Evolutionary conservation across 164 flowering plant genomes (phyloP), one percentile per base, ranked within the genome.

Genomic region (Houttuynia cordata): DNA sequence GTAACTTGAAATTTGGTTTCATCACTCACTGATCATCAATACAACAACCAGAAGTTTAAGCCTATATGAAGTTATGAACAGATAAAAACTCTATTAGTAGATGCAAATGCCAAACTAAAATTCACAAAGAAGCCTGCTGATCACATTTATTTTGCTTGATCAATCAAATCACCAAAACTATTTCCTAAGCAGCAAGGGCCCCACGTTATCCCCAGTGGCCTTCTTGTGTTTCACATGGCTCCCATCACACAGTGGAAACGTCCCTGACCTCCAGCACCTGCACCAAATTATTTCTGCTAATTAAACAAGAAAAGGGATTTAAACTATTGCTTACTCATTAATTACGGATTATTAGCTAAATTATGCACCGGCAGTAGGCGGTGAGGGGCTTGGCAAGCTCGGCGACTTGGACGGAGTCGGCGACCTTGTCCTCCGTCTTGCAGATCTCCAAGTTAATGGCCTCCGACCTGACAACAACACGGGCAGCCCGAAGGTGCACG

Each of bases 261-360:
- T 88, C 60, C 83, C 83, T 6, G 98, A 91, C 74, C 96, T 88
- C 98, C 98, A 91, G 66, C 98, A 88, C 76, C 96, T 88, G 68
- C 66, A 67, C 56, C 23, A 12, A 22, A n/a, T 30, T 1, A 10
- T 42, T 42, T 42, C 49, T 10, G 4, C 49, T 42, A 14, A 10
- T 42, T 42, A n/a, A n/a, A n/a, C n/a, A n/a, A n/a, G n/a, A n/a
- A n/a, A n/a, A n/a, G n/a, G n/a, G n/a, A n/a, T n/a, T n/a, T n/a
- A n/a, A n/a, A n/a, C n/a, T 42, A 12, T 42, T 30, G 6, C 2
- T 30, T 30, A 30, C 49, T 1, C 4, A 8, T 14, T 14, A 42
- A 42, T 42, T 42, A 14, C 4, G 4, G 9, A 42, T 10, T 10
- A 42, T 14, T 4, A 42, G 49, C 49, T 12, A 6, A 30, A 30